phyloP scores from a whole-genome alignment of 306 rosid genomes.

The Malus asiatica region DNA sequence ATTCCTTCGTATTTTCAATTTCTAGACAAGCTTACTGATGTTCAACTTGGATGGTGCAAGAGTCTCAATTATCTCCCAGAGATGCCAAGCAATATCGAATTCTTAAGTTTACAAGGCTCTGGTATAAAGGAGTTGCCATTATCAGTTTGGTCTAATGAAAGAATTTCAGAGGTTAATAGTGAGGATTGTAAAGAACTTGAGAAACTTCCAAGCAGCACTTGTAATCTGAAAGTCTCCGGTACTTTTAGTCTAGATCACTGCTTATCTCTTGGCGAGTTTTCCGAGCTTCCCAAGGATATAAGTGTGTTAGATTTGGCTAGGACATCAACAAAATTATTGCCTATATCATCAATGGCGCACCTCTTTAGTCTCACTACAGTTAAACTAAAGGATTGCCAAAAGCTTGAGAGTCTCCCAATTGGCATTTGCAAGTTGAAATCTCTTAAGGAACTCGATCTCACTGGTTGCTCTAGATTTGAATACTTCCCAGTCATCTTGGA shows the following conservation, averaged over 20 bases:
- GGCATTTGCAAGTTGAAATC: too few relatives aligned
- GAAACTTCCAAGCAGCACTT: neutral
- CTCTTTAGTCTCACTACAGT: neutral
- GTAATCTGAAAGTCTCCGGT: neutral
- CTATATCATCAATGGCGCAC: neutral
- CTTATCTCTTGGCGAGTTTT: neutral
- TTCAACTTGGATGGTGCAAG: accelerated
- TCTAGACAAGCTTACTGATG: neutral
- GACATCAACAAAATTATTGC: neutral
- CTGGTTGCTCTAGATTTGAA: too few relatives aligned
- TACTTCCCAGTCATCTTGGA: too few relatives aligned
- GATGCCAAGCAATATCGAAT: neutral
- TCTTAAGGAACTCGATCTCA: too few relatives aligned
- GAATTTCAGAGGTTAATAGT: neutral
- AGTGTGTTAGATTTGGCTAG: neutral
- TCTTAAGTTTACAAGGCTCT: neutral
- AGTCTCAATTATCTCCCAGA: neutral
- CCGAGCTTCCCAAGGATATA: neutral
- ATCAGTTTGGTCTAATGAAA: neutral
- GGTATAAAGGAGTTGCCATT: neutral
- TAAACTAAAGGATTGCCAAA: neutral
- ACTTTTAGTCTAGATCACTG: neutral
- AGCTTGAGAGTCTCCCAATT: neutral
- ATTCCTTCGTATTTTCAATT: neutral
- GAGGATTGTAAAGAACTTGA: neutral